Evolutionary conservation across 139 green algal genomes (phyloP), one percentile per base, ranked within the genome.

Genomic region (Closterium sp.): DNA sequence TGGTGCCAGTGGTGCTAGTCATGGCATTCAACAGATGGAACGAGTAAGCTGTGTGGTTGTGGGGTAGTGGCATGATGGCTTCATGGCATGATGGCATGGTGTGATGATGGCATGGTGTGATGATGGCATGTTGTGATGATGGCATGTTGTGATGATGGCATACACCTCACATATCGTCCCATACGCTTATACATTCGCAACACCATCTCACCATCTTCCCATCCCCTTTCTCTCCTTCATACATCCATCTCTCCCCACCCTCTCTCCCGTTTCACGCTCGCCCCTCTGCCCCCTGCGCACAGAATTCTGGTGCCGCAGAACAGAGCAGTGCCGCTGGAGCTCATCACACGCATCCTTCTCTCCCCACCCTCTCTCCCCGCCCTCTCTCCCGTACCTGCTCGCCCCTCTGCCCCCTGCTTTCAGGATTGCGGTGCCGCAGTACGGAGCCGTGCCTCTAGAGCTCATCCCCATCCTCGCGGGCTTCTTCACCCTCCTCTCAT

Each of bases 381-480:
- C 32, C 4, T 4, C 32, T 2, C 2, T 38, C 4, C 10, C 45
- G 10, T 17, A 22, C 45, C 10, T n/a, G n/a, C n/a, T n/a, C 45
- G 11, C 11, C 1, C 11, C 10, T 70, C 11, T 70, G 45, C 45
- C 45, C 45, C 45, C 10, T 31, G 84, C 28, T 3, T 91, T 10
- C 91, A 93, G 91, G 29, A 38, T 98, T 70, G 94, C 96, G 73
- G 96, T 95, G 4, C 95, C 96, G 1, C 28, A 96, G 24, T 94
- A 94, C 7, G 97, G 97, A 27, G 32, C 91, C 21, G 28, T 98
- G 27, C 93, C 94, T 0, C 95, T 99, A 89, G 89, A 98, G 92
- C 95, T 99, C 91, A 95, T 98, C 91, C 96, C 97, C 86, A 98
- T 99, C 94, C 96, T 99, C 42, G 90, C 97, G 31, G 98, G 98